Evolutionary conservation across 768 basidiomycete species (phyloP), one percentile per base, ranked within the genome.

Genomic region (Tremella yokohamensis): DNA sequence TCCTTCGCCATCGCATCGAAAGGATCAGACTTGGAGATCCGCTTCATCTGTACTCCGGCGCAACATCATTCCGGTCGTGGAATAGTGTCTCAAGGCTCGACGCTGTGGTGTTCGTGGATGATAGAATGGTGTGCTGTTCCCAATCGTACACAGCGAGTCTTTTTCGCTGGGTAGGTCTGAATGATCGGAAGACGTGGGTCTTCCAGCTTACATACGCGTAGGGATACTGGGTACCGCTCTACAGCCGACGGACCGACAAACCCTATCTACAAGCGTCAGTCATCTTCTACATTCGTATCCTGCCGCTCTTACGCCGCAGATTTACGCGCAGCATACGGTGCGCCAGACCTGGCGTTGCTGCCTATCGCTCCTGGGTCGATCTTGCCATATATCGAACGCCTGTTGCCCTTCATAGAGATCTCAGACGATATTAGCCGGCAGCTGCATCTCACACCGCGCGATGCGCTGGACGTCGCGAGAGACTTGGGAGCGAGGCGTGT

Each of bases 101-200:
- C 51, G 12, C 37, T 52, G 8, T 52, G 51, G 51, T 52, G 51
- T 52, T 26, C 51, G 12, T 52, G 51, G 51, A 19, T 52, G 29
- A 11, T 52, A 15, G 51, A 52, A 25, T 49, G 48, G 51, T 22
- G 6, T 8, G 51, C 15, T 3, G 38, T 16, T 11, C 18, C 34
- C 6, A 18, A 24, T 38, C 15, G 37, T 9, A 18, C 51, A 13
- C 18, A 25, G 38, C 26, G 51, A n/a, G 29, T 52, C 34, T 52
- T 52, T 18, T 52, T 52, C 37, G 51, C 24, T 3, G 51, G 51
- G 51, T 52, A 18, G 11, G 22, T 45, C 42, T 40, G 39, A 40
- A 48, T 48, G 47, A 12, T n/a, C n/a, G n/a, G n/a, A n/a, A n/a
- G n/a, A n/a, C n/a, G n/a, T n/a, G n/a, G n/a, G n/a, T n/a, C n/a